phyloP scores from a whole-genome alignment of 2,329 filamentous ascomycete genomes.

The Penicillium sp. region DNA sequence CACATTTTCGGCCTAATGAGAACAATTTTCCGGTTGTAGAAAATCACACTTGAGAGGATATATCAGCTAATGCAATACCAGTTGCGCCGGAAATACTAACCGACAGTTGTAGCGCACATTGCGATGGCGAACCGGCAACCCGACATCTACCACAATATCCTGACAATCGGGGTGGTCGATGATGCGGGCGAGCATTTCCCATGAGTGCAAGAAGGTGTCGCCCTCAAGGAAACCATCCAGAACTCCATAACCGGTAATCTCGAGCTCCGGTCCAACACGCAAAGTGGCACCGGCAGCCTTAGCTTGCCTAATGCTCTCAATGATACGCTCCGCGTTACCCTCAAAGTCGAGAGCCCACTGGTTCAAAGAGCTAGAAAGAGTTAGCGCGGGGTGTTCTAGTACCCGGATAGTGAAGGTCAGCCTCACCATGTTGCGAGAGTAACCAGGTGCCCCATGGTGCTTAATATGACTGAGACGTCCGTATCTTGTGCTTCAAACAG shows the following conservation, averaged over 20 bases:
- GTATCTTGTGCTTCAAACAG: neutral
- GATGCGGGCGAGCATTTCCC: conserved; percentile 63
- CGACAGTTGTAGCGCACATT: conserved; percentile 65
- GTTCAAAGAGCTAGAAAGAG: conserved; percentile 37
- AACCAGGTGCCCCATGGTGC: conserved; percentile 39
- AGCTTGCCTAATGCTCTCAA: conserved; percentile 59
- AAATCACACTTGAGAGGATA: conserved; percentile 47
- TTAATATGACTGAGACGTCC: neutral
- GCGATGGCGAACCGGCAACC: conserved; percentile 60
- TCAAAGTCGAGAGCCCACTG: conserved; percentile 60
- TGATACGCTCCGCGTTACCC: conserved; percentile 63
- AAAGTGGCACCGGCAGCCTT: conserved; percentile 62
- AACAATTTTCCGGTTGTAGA: conserved; percentile 65
- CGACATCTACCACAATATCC: conserved; percentile 9
- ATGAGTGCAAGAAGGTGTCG: conserved; percentile 59
- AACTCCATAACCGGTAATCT: conserved; percentile 51
- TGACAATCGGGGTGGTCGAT: conserved; percentile 52
- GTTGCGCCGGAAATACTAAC: conserved; percentile 5
- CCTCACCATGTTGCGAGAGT: conserved; percentile 45
- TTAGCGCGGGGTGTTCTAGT: conserved; percentile 8
- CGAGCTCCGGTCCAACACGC: conserved; percentile 57
- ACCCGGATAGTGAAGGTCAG: neutral
- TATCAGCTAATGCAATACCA: neutral
- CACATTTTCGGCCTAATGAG: conserved; percentile 70
- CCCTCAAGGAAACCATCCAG: conserved; percentile 65